Percentiles rank a stretch among this genome's conserved stretches.
Evolutionary conservation across 1,284 basidiomycete species (phyloP).

Genomic region (Apiotrichum mycotoxinovorans): DNA sequence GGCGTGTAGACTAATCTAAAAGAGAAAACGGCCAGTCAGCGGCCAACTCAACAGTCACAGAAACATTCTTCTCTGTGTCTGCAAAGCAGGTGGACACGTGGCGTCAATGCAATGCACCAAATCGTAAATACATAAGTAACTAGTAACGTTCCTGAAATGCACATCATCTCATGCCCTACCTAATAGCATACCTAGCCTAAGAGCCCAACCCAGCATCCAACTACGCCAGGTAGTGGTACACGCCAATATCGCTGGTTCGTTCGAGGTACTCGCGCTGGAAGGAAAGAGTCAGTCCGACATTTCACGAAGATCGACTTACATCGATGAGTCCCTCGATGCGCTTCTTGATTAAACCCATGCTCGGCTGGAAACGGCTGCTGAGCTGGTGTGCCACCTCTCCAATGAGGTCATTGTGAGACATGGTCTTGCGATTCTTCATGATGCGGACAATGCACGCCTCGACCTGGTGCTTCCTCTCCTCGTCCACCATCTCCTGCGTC

Average conservation of each 20-base stretch:
- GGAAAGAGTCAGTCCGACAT: not conserved
- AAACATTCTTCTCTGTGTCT: too few species aligned
- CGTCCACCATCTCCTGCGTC: constrained; percentile 85
- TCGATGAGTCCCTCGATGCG: constrained; percentile 93
- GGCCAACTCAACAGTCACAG: too few species aligned
- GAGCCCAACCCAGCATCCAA: not conserved
- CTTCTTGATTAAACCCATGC: constrained; percentile 84
- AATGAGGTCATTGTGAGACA: constrained; percentile 84
- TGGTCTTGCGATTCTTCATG: constrained; percentile 93
- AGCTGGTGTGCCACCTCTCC: constrained; percentile 88
- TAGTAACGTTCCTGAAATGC: too few species aligned
- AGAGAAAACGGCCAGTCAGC: too few species aligned
- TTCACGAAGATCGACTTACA: constrained; percentile 51
- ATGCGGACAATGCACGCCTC: constrained; percentile 98
- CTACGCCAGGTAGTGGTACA: constrained; percentile 47
- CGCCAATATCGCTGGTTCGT: constrained; percentile 40
- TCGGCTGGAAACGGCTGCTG: constrained; percentile 76
- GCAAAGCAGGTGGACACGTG: too few species aligned
- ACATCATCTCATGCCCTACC: too few species aligned
- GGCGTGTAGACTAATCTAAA: too few species aligned
- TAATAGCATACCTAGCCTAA: too few species aligned
- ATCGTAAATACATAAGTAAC: too few species aligned
- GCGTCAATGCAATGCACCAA: too few species aligned
- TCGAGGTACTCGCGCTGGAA: constrained; percentile 49
- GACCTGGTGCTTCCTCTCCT: constrained; percentile 83